phyloP scores from a whole-genome alignment of 306 rosid species.

The Lagenaria siceraria region DNA sequence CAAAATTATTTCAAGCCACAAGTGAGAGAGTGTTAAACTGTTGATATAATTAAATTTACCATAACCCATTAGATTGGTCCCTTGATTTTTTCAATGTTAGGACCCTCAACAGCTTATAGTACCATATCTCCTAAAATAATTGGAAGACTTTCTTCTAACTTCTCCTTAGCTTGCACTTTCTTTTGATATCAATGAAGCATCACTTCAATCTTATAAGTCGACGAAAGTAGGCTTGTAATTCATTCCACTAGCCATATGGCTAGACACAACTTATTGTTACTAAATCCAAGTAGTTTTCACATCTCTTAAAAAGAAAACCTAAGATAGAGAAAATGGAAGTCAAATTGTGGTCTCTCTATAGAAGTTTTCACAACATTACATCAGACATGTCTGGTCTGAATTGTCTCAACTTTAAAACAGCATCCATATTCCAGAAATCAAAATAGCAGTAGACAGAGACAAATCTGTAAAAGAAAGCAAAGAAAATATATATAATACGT shows the following conservation, averaged over 20 bases:
- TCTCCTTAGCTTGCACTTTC: too few species aligned
- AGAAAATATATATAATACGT: neutral
- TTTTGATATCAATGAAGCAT: too few species aligned
- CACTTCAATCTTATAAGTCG: too few species aligned
- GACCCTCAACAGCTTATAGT: too few species aligned
- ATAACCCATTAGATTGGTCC: too few species aligned
- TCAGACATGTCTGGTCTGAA: neutral
- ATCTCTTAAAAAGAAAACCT: too few species aligned
- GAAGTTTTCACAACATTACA: neutral
- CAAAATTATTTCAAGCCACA: too few species aligned
- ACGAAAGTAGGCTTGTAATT: neutral
- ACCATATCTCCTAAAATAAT: too few species aligned
- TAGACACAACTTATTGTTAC: neutral
- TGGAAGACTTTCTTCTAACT: too few species aligned
- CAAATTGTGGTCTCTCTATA: neutral
- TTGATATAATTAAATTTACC: too few species aligned
- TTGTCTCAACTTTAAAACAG: neutral
- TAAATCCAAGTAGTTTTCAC: neutral
- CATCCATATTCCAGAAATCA: neutral
- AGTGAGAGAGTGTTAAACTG: too few species aligned
- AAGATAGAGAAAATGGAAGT: neutral
- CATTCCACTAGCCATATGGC: neutral
- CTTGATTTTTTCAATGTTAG: too few species aligned
- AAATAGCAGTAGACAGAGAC: neutral
- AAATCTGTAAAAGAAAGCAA: neutral